Conservation (phyloP, 768 basidiomycete genomes). For the Hericium rajendrae region DNA sequence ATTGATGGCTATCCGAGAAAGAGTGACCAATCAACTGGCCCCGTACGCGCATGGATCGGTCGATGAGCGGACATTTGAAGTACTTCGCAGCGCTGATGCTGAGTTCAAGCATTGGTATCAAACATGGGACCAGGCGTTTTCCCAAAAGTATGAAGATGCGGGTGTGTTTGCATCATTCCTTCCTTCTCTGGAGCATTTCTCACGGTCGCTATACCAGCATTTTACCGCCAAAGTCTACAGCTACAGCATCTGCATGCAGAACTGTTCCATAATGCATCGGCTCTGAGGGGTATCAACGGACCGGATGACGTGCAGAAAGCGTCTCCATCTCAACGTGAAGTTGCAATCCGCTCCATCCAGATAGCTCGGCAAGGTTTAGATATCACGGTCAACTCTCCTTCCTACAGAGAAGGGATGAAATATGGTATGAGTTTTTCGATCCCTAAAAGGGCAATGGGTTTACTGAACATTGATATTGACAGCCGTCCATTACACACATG, state of each 20-base stretch:
- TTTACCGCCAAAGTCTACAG: slow-evolving; percentile 82
- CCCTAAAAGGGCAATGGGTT: neutral
- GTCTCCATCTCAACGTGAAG: slow-evolving; percentile 64
- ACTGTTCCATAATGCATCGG: slow-evolving; percentile 77
- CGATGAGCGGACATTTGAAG: slow-evolving; percentile 59
- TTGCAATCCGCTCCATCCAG: slow-evolving; percentile 75
- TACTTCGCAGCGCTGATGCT: slow-evolving; percentile 61
- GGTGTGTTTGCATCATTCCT: slow-evolving; percentile 31
- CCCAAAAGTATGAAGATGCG: slow-evolving; percentile 75
- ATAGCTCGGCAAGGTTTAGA: slow-evolving; percentile 76
- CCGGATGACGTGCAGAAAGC: slow-evolving; percentile 82
- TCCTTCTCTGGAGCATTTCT: neutral
- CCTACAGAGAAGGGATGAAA: slow-evolving; percentile 87
- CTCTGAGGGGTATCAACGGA: slow-evolving; percentile 71
- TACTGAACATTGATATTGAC: neutral
- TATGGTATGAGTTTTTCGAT: slow-evolving; percentile 46
- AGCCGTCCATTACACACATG: slow-evolving; percentile 90
- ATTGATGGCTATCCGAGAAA: slow-evolving; percentile 81
- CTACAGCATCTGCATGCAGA: slow-evolving; percentile 86
- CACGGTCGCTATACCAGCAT: slow-evolving; percentile 34
- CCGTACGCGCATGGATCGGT: slow-evolving; percentile 67
- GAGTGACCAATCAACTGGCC: slow-evolving; percentile 74
- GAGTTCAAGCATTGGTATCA: slow-evolving; percentile 80
- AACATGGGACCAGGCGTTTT: slow-evolving; percentile 72
- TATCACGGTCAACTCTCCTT: slow-evolving; percentile 74